Evolutionary conservation across 768 basidiomycete genomes (phyloP).

Genomic region (Harrya chromipes): DNA sequence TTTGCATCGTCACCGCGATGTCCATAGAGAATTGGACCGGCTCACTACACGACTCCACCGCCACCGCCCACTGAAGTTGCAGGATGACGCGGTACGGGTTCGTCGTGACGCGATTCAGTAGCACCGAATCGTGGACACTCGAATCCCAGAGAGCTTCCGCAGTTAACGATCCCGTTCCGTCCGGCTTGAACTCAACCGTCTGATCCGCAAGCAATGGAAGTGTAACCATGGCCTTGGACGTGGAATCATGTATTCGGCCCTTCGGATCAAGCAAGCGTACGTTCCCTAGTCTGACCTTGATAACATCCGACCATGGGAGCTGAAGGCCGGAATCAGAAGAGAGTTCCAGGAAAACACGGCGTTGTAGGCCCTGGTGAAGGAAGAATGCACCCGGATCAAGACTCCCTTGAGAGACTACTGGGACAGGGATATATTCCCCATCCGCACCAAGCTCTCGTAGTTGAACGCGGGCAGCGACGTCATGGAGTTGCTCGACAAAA

Average conservation of each 20-base stretch:
- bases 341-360: slow-evolving; percentile 71
- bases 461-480: slow-evolving; percentile 86
- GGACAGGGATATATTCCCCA: slow-evolving; percentile 80
- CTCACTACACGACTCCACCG: slow-evolving; percentile 79
- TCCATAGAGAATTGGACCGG: slow-evolving; percentile 91
- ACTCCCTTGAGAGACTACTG: slow-evolving; percentile 69
- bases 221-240: slow-evolving; percentile 65
- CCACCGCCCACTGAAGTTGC: slow-evolving; percentile 73
- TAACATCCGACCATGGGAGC: slow-evolving; percentile 82
- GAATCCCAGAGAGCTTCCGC: slow-evolving; percentile 90
- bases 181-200: slow-evolving; percentile 69
- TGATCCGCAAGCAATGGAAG: slow-evolving; percentile 75
- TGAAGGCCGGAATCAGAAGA: slow-evolving; percentile 88
- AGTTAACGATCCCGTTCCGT: slow-evolving; percentile 73
- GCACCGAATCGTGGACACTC: slow-evolving; percentile 79
- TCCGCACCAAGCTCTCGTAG: slow-evolving; percentile 83
- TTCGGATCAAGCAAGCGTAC: slow-evolving; percentile 83
- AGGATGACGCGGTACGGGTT: slow-evolving; percentile 76
- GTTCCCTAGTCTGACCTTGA: slow-evolving; percentile 74
- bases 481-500: slow-evolving; percentile 81
- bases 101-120: slow-evolving; percentile 84
- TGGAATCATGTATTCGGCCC: slow-evolving; percentile 76
- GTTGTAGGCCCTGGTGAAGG: slow-evolving; percentile 91
- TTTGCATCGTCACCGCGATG: slow-evolving; percentile 77
- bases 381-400: slow-evolving; percentile 85